Percentiles rank a stretch among this genome's conserved stretches.
These are phyloP conservation scores for Termitomyces sp. DNA, from an alignment of 768 basidiomycete species.

Conservation along the genomic window DNA sequence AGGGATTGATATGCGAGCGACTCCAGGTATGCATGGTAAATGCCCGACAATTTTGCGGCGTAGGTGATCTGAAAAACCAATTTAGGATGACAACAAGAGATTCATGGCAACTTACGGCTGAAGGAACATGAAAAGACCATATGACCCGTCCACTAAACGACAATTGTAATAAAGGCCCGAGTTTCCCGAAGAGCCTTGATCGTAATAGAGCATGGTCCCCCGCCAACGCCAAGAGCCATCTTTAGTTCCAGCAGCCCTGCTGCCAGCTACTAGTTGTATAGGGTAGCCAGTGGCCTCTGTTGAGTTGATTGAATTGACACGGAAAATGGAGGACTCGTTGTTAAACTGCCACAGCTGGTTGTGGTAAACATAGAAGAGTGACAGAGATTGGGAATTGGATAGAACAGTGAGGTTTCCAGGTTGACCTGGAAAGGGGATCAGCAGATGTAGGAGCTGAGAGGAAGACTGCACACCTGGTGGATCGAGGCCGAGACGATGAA, in stretches of 20 bases:
- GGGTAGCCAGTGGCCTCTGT: constrained; percentile 38
- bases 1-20: constrained; percentile 9
- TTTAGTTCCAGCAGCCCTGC: constrained; percentile 31
- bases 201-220: constrained; percentile 51
- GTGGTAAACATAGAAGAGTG: constrained; percentile 50
- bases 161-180: constrained; percentile 42
- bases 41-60: constrained; percentile 22
- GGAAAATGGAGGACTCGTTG: constrained; percentile 52
- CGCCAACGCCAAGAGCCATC: constrained; percentile 50
- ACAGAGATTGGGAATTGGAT: constrained; percentile 27
- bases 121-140: constrained; percentile 47
- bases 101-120: constrained; percentile 31
- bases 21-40: constrained; percentile 15
- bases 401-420: constrained; percentile 45
- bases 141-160: constrained; percentile 25
- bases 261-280: constrained; percentile 42
- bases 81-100: neutral
- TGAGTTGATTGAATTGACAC: constrained; percentile 49
- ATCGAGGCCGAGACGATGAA: constrained; percentile 27
- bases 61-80: constrained; percentile 22
- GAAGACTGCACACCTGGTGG: constrained; percentile 23
- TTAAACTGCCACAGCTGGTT: constrained; percentile 47
- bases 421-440: constrained; percentile 25
- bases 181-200: constrained; percentile 35
- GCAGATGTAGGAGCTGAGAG: neutral